A percentile compares a stretch with the other conserved stretches of the same genome.
Evolutionary conservation across 2,329 filamentous ascomycete genomes (phyloP).

Genomic region (Rutstroemia sp.): DNA sequence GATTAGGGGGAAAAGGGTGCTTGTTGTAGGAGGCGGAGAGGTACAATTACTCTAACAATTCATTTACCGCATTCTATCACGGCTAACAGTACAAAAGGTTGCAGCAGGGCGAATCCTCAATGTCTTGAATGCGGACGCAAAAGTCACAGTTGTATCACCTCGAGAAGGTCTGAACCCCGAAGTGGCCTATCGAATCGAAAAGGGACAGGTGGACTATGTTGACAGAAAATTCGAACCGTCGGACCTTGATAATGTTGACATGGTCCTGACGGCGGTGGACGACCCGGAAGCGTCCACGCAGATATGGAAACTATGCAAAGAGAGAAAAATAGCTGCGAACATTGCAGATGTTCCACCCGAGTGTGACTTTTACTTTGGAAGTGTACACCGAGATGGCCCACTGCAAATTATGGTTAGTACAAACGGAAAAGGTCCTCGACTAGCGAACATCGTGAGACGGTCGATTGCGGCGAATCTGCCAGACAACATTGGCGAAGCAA

Average conservation of each 20-base stretch:
- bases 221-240: conserved; percentile 77
- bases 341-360: conserved; percentile 95
- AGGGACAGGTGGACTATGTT: conserved; percentile 69
- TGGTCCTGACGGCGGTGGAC: conserved; percentile 91
- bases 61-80: neutral
- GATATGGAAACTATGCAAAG: conserved; percentile 92
- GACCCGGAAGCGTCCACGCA: conserved; percentile 83
- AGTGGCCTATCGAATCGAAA: conserved; percentile 71
- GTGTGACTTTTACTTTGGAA: conserved; percentile 98
- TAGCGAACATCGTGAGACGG: conserved; percentile 79
- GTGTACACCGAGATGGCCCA: conserved; percentile 88
- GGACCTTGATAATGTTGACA: conserved; percentile 80
- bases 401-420: conserved; percentile 98
- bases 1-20: conserved; percentile 75
- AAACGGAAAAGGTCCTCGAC: conserved; percentile 88
- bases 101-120: conserved; percentile 91
- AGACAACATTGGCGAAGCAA: conserved; percentile 72
- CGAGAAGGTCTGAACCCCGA: conserved; percentile 76
- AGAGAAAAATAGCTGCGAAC: conserved; percentile 77
- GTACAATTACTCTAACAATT: conserved; percentile 39
- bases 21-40: conserved; percentile 95
- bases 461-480: conserved; percentile 75
- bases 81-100: conserved; percentile 53
- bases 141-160: conserved; percentile 80
- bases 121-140: conserved; percentile 89